Evolutionary conservation across 768 basidiomycete species (phyloP).

Genomic region (Cubamyces sp.): DNA sequence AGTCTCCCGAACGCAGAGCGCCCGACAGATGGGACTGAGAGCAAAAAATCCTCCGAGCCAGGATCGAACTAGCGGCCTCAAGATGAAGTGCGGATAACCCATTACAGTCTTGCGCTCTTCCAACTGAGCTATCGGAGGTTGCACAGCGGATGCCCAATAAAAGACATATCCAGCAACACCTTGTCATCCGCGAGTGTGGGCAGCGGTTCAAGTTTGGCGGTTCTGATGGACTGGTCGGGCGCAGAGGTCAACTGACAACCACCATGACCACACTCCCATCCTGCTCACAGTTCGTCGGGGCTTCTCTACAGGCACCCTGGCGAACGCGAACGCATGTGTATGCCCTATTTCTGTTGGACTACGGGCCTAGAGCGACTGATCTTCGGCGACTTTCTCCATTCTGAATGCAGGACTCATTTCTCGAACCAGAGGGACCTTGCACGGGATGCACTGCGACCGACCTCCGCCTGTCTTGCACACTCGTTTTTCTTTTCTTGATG

Average conservation of each 20-base stretch:
- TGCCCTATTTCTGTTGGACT: slow-evolving; percentile 7
- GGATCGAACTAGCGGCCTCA: slow-evolving; percentile 4
- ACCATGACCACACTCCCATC: slow-evolving; percentile 3
- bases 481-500: neutral
- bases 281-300: neutral
- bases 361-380: neutral
- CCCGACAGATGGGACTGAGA: too few species aligned
- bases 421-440: slow-evolving; percentile 6
- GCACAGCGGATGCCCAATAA: too few species aligned
- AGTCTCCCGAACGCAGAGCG: too few species aligned
- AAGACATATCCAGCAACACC: too few species aligned
- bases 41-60: neutral
- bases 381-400: neutral
- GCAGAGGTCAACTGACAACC: slow-evolving; percentile 18
- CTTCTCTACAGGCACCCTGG: neutral
- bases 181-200: too few species aligned
- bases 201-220: too few species aligned
- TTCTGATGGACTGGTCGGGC: neutral
- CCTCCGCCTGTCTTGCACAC: neutral
- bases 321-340: slow-evolving; percentile 3
- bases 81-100: neutral
- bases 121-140: slow-evolving; percentile 29
- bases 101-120: slow-evolving; percentile 27
- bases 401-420: neutral
- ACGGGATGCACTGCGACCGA: slow-evolving; percentile 4